Evolutionary conservation across 108 stramenopile species (phyloP), one percentile per base, ranked within the genome.

Genomic region (Nitzschia sp.): DNA sequence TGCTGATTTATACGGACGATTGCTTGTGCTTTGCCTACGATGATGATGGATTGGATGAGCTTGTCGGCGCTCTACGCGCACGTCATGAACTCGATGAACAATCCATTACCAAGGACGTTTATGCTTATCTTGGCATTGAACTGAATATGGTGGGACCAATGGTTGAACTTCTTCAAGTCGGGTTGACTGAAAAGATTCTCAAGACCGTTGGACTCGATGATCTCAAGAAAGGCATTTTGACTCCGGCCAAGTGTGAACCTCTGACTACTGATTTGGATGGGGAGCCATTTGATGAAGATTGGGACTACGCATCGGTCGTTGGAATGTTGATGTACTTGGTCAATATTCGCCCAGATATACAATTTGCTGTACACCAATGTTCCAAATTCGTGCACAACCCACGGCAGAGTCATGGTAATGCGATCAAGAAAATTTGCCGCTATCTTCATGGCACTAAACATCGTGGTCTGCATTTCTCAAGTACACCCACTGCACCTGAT

Each of bases 1-100:
- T 74, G 2, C 55, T 85, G 3, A 18, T 60, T 0, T 87, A 80
- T 55, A 81, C 84, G 25, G 79, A 84, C 35, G 86, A 84, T 63
- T 46, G 64, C 2, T 28, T 76, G 0, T 36, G 71, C 35, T 55
- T 32, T 29, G 48, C 49, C 13, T 19, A 56, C 3, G 24, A 51
- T 25, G 31, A 59, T 2, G 23, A 19, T 5, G 24, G 30, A 15
- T 45, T 65, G n/a, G 53, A 69, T 42, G 30, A 19, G 3, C 26
- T 76, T 15, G 49, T 76, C 18, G 18, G 62, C 1, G 33, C 38
- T 9, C 66, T 71, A 25, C 60, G 48, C 35, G 21, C 36, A 8
- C 18, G 23, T 6, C 61, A 74, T 24, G 29, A 42, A 19, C 73
- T 80, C n/a, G 2, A 63, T 51, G 17, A 49, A 66, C 1, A 75